phyloP scores from a whole-genome alignment of 495 filamentous ascomycete species.

The Aspergillus heteromorphus region DNA sequence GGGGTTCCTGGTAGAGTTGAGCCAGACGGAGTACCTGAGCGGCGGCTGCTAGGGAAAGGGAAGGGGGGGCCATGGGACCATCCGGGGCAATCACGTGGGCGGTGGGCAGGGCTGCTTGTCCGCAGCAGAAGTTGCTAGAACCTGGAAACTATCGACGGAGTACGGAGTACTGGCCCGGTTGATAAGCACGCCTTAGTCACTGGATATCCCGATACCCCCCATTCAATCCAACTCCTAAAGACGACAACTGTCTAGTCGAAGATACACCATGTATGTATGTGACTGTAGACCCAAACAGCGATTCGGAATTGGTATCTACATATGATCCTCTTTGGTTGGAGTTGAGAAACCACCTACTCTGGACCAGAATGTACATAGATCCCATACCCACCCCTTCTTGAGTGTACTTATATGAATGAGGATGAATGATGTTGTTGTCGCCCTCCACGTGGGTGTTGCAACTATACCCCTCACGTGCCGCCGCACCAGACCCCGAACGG shows the following conservation, averaged over 20 bases:
- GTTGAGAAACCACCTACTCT: too few species aligned
- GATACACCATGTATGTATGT: too few species aligned
- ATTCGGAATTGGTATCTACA: too few species aligned
- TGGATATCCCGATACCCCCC: too few species aligned
- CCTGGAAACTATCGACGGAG: too few species aligned
- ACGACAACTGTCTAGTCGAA: background rate
- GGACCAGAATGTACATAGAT: too few species aligned
- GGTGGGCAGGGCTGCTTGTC: slow-evolving; percentile 3
- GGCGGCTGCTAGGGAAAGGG: slow-evolving; percentile 1
- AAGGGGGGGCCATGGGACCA: background rate
- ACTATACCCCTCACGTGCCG: slow-evolving; percentile 15
- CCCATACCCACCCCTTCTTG: too few species aligned
- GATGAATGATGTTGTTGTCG: background rate
- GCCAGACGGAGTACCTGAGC: background rate
- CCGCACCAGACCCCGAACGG: slow-evolving; percentile 1
- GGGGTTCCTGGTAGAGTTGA: slow-evolving; percentile 1
- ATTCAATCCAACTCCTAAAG: too few species aligned
- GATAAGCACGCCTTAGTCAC: slow-evolving; percentile 1
- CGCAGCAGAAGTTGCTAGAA: slow-evolving; percentile 15
- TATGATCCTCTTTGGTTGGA: too few species aligned
- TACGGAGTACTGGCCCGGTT: background rate
- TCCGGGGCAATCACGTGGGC: slow-evolving; percentile 14
- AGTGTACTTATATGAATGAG: too few species aligned
- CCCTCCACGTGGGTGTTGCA: background rate
- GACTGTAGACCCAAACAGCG: too few species aligned